Percentiles rank a stretch among this genome's conserved stretches.
These are phyloP conservation scores for Phoma herbarum DNA, from an alignment of 2,329 filamentous ascomycete species.

Conservation along the genomic window DNA sequence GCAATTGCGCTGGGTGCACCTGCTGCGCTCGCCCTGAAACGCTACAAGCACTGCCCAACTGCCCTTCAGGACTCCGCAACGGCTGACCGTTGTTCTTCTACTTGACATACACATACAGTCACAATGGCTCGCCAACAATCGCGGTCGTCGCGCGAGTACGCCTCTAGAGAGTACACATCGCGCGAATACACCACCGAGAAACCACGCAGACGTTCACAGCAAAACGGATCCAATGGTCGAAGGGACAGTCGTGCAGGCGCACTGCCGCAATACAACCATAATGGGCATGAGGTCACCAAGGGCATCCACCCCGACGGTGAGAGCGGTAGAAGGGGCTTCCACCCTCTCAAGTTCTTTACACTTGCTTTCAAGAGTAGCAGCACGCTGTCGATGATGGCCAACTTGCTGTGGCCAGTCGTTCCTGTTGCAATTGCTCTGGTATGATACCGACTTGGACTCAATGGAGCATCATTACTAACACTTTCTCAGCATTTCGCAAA, in stretches of 20 bases:
- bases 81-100: neutral
- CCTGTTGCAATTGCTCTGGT: conserved; percentile 74
- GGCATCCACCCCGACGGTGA: conserved; percentile 66
- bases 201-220: conserved; percentile 26
- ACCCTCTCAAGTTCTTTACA: conserved; percentile 69
- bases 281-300: conserved; percentile 54
- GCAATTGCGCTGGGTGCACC: conserved; percentile 22
- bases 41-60: conserved; percentile 4
- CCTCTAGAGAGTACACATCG: conserved; percentile 23
- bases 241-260: conserved; percentile 24
- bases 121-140: conserved; percentile 32
- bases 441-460: conserved; percentile 14
- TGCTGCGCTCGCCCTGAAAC: conserved; percentile 29
- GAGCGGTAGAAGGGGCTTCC: conserved; percentile 72
- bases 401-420: conserved; percentile 78
- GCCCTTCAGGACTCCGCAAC: conserved; percentile 2
- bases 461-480: conserved; percentile 13
- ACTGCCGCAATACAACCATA: conserved; percentile 54
- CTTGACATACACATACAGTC: conserved; percentile 2
- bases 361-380: conserved; percentile 72
- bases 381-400: conserved; percentile 69
- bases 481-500: conserved; percentile 58
- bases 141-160: conserved; percentile 23
- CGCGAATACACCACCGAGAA: conserved; percentile 40
- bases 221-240: conserved; percentile 20